These are phyloP conservation scores for Rosa hybrid DNA, from an alignment of 331 rosid species.

Conservation along the genomic window DNA sequence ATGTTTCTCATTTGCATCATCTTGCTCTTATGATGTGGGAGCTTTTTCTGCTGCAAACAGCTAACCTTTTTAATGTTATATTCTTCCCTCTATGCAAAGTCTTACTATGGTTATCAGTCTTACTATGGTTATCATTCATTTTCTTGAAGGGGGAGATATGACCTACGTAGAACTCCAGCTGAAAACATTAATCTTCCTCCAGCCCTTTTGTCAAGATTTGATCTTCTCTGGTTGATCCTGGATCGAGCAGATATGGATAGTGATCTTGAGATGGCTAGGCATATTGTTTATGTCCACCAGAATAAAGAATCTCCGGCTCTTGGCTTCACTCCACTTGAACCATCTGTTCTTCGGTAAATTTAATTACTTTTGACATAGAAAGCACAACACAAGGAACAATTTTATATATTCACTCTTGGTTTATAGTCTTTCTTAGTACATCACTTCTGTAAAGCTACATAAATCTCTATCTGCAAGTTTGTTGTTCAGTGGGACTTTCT, in stretches of 20 bases:
- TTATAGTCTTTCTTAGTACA: not conserved
- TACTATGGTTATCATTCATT: conserved; percentile 11
- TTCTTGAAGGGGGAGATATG: conserved; percentile 92
- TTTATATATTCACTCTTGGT: not conserved
- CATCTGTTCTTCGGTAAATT: conserved; percentile 89
- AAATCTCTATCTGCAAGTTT: not conserved
- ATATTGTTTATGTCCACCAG: conserved; percentile 89
- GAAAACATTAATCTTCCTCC: conserved; percentile 98
- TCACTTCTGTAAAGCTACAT: not conserved
- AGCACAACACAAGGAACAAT: not conserved
- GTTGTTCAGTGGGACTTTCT: not conserved
- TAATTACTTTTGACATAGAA: not conserved
- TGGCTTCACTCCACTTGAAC: conserved; percentile 94
- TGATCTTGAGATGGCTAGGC: conserved; percentile 99
- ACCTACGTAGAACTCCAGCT: conserved; percentile 93
- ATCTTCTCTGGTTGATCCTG: conserved; percentile 93
- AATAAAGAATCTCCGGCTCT: conserved; percentile 87
- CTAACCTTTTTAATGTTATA: conserved; percentile 1
- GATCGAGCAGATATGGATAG: conserved; percentile 98
- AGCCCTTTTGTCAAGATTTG: conserved; percentile 92
- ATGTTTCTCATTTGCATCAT: conserved; percentile 7
- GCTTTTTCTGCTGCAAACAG: conserved; percentile 14
- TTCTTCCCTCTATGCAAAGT: conserved; percentile 12
- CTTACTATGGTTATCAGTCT: conserved; percentile 23
- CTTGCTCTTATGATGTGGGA: conserved; percentile 5